phyloP scores from a whole-genome alignment of 1,284 basidiomycete species.

The Cryptococcus sp. region DNA sequence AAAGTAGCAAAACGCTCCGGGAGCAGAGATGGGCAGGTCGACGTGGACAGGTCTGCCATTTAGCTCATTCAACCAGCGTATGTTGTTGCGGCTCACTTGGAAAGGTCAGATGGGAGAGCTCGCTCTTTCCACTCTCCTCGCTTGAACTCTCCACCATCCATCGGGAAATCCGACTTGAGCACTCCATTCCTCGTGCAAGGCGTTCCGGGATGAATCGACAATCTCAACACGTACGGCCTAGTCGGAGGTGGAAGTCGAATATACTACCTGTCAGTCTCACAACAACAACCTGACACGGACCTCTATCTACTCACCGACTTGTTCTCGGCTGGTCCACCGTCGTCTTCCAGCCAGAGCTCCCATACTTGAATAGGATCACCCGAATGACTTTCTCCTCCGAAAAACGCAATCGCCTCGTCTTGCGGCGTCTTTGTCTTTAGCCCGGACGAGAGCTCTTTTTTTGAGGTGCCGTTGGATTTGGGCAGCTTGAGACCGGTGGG shows the following conservation, averaged over 20 bases:
- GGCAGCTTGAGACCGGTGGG: conserved; percentile 6
- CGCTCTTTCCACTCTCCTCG: conserved; percentile 70
- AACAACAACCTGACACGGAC: no score
- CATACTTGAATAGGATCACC: conserved; percentile 71
- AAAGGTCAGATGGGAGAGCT: conserved; percentile 46
- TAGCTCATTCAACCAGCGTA: neutral
- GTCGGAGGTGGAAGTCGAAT: conserved; percentile 88
- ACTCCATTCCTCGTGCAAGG: conserved; percentile 79
- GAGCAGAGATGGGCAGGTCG: conserved; percentile 87
- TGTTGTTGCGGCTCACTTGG: conserved; percentile 52
- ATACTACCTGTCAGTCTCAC: conserved; percentile 57
- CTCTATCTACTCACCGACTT: conserved; percentile 71
- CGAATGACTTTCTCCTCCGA: conserved; percentile 54
- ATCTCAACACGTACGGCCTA: conserved; percentile 78
- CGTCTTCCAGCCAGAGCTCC: conserved; percentile 73
- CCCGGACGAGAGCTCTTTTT: neutral
- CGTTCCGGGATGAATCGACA: conserved; percentile 82
- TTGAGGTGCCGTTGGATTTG: neutral
- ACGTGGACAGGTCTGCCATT: conserved; percentile 71
- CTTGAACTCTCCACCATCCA: conserved; percentile 78
- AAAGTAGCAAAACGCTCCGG: conserved; percentile 90
- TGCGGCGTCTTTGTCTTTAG: conserved; percentile 76
- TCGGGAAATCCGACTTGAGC: conserved; percentile 89
- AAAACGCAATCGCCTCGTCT: conserved; percentile 84
- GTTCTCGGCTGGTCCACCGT: conserved; percentile 80